These are phyloP conservation scores for Collybiopsis luxurians DNA, from an alignment of 768 basidiomycete genomes.

Conservation along the genomic window DNA sequence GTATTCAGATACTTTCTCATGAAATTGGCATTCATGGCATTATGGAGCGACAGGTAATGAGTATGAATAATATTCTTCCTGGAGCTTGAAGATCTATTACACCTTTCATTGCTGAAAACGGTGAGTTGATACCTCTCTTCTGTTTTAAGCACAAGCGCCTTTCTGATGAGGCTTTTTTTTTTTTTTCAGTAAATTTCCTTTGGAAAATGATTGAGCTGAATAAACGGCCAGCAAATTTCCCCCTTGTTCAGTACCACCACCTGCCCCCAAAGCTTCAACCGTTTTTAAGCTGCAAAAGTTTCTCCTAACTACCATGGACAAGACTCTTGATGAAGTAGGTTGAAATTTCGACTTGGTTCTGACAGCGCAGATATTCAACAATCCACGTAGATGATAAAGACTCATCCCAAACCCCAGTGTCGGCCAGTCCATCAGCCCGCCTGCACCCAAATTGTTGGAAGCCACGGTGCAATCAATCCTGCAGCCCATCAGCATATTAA, in stretches of 20 bases:
- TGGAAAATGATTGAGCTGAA: slow-evolving; percentile 95
- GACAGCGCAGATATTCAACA: slow-evolving; percentile 13
- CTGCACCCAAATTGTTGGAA: slow-evolving; percentile 64
- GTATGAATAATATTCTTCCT: slow-evolving; percentile 72
- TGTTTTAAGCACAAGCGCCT: neutral
- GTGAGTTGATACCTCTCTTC: slow-evolving; percentile 50
- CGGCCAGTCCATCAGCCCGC: slow-evolving; percentile 40
- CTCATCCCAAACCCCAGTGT: slow-evolving; percentile 51
- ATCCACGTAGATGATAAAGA: slow-evolving; percentile 58
- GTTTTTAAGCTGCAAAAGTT: slow-evolving; percentile 16
- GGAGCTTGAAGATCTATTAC: slow-evolving; percentile 83
- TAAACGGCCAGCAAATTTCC: slow-evolving; percentile 39
- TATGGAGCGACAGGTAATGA: slow-evolving; percentile 72
- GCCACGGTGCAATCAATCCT: slow-evolving; percentile 37
- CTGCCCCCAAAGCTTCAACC: neutral
- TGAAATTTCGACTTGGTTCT: slow-evolving; percentile 7
- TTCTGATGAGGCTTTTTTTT: slow-evolving; percentile 7
- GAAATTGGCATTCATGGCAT: slow-evolving; percentile 75
- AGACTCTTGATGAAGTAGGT: slow-evolving; percentile 79
- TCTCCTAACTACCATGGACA: slow-evolving; percentile 75
- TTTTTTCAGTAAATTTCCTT: slow-evolving; percentile 62
- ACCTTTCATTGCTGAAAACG: slow-evolving; percentile 79
- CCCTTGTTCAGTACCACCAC: slow-evolving; percentile 19
- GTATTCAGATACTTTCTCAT: slow-evolving; percentile 90
- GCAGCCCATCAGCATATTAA: slow-evolving; percentile 50